Base-by-base conservation (phyloP, 139 green algal species). In the Chlorella sp. region DNA sequence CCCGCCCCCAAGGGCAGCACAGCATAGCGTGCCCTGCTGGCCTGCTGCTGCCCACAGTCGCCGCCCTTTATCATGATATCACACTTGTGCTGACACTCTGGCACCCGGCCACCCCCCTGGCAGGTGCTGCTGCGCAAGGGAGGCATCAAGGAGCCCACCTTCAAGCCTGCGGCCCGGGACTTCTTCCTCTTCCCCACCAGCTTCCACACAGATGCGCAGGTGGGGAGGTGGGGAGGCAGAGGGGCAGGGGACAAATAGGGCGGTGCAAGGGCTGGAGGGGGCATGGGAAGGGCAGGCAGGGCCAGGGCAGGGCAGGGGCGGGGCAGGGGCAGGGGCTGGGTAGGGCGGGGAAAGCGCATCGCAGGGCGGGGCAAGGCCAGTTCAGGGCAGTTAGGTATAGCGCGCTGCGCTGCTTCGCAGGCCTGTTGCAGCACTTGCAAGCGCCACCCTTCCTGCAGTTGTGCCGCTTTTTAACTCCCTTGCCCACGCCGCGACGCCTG, bases 91-190 rank as follows among this genome's bases (percentile, higher is more conserved):
- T 57, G 21, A 71, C 64, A 2, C 53, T 57, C 19, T 53, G 16
- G 15, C 53, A n/a, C 12, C 32, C 19, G 9, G 16, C 14, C 7
- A 3, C 82, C 9, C 16, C 69, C 30, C 12, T 30, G 64, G 19
- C 91, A 96, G 94, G 88, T 97, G 24, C 88, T 97, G 53, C 91
- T 97, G 32, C 93, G 95, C 40, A 97, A 97, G 88, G 95, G 95
- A 22, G 95, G 95, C 80, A 97, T 97, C 36, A 90, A 89, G 78
- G 95, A 97, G 84, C 94, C 92, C 15, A 91, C 85, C 0, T 96
- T 95, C 81, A 91, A 24, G 15, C 90, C 84, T 26, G 68, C 83
- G 18, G 89, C 90, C 12, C 22, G 34, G 16, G 32, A 69, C 15
- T 96, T 96, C 66, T n/a, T 95, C 77, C 87, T 96, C 11, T 94